These are phyloP conservation scores for Ormosia emarginata DNA, from an alignment of 306 rosid genomes.

Conservation along the genomic window DNA sequence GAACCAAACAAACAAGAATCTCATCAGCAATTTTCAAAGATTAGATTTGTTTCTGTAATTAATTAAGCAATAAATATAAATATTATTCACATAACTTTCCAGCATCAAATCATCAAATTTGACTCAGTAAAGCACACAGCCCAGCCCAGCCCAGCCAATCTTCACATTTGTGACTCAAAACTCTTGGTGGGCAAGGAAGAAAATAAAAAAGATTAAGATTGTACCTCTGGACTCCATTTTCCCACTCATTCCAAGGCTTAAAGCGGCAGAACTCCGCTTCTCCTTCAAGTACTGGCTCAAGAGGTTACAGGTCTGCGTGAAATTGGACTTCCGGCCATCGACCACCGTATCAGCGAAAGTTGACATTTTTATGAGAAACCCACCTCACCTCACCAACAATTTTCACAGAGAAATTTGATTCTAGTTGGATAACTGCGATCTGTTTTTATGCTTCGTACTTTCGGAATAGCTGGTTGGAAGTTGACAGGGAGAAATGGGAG, in stretches of 20 bases:
- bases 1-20: background rate
- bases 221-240: slow-evolving; percentile 38
- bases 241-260: slow-evolving; percentile 1
- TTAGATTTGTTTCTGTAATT: background rate
- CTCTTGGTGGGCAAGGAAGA: too few species aligned
- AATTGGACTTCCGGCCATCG: slow-evolving; percentile 19
- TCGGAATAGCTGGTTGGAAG: too few species aligned
- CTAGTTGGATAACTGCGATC: too few species aligned
- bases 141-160: too few species aligned
- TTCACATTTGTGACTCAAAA: background rate
- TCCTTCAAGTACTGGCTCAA: slow-evolving; percentile 65
- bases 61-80: too few species aligned
- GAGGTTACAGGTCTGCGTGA: slow-evolving; percentile 56
- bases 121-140: too few species aligned
- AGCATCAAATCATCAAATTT: background rate
- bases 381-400: too few species aligned
- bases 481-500: too few species aligned
- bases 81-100: background rate
- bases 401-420: too few species aligned
- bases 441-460: too few species aligned
- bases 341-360: background rate
- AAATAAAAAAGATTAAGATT: background rate
- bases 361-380: background rate
- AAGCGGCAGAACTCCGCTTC: slow-evolving; percentile 32
- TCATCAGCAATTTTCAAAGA: background rate